A percentile compares a stretch with the other conserved stretches of the same genome.
Conservation (phyloP, 2,329 filamentous ascomycete genomes). For the Leptoxyphium fumago region DNA sequence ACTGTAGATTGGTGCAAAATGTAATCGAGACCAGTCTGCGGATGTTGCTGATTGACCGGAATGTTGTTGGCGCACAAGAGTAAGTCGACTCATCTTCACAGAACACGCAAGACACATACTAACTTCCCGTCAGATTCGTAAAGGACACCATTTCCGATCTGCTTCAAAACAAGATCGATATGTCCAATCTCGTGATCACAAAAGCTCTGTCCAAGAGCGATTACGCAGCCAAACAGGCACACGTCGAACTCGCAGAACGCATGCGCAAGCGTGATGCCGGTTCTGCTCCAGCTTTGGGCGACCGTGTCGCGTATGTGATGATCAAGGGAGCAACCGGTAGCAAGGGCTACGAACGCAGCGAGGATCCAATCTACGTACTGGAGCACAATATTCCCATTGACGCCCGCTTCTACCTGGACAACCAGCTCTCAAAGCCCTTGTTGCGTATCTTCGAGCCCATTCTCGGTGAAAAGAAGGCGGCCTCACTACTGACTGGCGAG, state of each 20-base stretch:
- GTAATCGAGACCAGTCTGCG: slow-evolving; percentile 93
- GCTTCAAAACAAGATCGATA: slow-evolving; percentile 93
- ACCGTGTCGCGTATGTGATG: slow-evolving; percentile 97
- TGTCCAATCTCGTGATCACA: slow-evolving; percentile 98
- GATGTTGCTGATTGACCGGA: slow-evolving; percentile 89
- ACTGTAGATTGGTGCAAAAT: slow-evolving; percentile 86
- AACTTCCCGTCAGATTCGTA: slow-evolving; percentile 55
- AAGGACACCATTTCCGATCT: slow-evolving; percentile 92
- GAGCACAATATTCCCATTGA: slow-evolving; percentile 98
- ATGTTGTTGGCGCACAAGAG: slow-evolving; percentile 84
- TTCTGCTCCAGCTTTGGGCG: slow-evolving; percentile 80
- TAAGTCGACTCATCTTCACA: slow-evolving; percentile 34
- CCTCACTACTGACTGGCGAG: slow-evolving; percentile 72
- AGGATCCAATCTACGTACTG: slow-evolving; percentile 92
- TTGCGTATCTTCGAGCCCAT: slow-evolving; percentile 96
- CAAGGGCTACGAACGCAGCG: slow-evolving; percentile 93
- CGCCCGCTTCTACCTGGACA: slow-evolving; percentile 96
- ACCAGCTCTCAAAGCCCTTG: slow-evolving; percentile 89
- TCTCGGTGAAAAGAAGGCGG: slow-evolving; percentile 80
- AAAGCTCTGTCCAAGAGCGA: slow-evolving; percentile 86
- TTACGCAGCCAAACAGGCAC: slow-evolving; percentile 85
- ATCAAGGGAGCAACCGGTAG: slow-evolving; percentile 76
- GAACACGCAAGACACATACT: slow-evolving; percentile 17
- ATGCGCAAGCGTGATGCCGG: slow-evolving; percentile 97
- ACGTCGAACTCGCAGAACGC: slow-evolving; percentile 84